Conservation (phyloP, 371 early-diverging fungal species). For the Scutellospora calospora region DNA sequence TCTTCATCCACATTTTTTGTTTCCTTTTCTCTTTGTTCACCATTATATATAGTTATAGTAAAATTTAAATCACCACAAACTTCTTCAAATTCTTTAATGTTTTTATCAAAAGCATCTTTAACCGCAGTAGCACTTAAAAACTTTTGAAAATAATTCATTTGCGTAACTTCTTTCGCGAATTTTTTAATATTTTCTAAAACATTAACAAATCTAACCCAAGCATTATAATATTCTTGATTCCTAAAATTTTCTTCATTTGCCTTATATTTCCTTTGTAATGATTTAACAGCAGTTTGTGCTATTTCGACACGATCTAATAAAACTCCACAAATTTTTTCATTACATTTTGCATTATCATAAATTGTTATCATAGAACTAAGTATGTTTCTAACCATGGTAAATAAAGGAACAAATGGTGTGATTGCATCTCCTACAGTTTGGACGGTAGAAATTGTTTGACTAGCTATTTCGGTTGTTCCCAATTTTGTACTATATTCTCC, state of each 20-base stretch:
- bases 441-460: no score
- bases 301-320: slow-evolving; percentile 21
- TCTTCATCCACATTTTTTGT: no score
- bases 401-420: slow-evolving; percentile 20
- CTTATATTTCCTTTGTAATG: slow-evolving; percentile 7
- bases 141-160: not conserved
- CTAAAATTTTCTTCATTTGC: slow-evolving; percentile 25
- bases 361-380: slow-evolving; percentile 3
- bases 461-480: no score
- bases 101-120: not conserved
- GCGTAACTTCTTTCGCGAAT: slow-evolving; percentile 12
- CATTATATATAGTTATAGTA: not conserved
- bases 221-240: slow-evolving; percentile 1
- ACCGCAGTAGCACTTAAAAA: slow-evolving; percentile 6
- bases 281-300: slow-evolving; percentile 11
- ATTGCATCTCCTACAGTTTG: not conserved
- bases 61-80: not conserved
- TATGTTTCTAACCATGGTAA: not conserved
- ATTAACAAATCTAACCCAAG: not conserved
- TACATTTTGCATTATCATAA: slow-evolving; percentile 36
- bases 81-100: slow-evolving; percentile 10
- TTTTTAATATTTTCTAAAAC: slow-evolving; percentile 19
- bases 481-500: no score
- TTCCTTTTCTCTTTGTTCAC: no score
- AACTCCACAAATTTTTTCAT: slow-evolving; percentile 36